phyloP scores from a whole-genome alignment of 345 rosid species.

The Gossypioides kirkii region DNA sequence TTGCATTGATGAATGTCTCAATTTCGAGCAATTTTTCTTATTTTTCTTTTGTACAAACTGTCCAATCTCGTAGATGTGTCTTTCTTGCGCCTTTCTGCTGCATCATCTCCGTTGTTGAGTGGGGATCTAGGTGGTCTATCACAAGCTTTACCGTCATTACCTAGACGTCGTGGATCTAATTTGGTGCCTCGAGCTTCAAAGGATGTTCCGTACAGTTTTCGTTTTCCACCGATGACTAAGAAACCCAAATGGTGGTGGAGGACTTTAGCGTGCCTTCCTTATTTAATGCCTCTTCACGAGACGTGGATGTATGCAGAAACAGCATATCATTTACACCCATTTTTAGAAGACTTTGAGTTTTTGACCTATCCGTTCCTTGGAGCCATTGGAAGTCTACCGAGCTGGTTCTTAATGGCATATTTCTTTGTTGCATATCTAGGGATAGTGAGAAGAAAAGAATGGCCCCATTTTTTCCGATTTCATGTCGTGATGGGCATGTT shows the following conservation, averaged over 20 bases:
- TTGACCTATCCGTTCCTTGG: slow-evolving; percentile 73
- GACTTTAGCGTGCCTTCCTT: slow-evolving; percentile 79
- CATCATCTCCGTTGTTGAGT: slow-evolving; percentile 24
- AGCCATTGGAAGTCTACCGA: slow-evolving; percentile 62
- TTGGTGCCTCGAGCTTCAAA: slow-evolving; percentile 52
- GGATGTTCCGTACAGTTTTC: slow-evolving; percentile 44
- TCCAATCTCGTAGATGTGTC: slow-evolving; percentile 34
- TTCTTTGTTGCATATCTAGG: slow-evolving; percentile 74
- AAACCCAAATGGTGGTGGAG: slow-evolving; percentile 82
- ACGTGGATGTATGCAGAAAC: slow-evolving; percentile 96
- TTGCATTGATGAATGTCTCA: not conserved
- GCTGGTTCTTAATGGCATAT: slow-evolving; percentile 85
- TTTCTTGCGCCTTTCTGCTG: slow-evolving; percentile 40
- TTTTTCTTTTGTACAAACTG: not conserved
- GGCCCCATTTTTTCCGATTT: slow-evolving; percentile 90
- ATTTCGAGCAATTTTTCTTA: not conserved
- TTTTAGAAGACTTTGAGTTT: slow-evolving; percentile 50
- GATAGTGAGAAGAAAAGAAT: slow-evolving; percentile 74
- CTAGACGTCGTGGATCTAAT: slow-evolving; percentile 27
- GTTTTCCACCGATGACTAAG: slow-evolving; percentile 55
- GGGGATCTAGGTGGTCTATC: slow-evolving; percentile 42
- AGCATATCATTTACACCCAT: slow-evolving; percentile 71
- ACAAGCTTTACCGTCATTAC: slow-evolving; percentile 35
- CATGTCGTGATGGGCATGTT: slow-evolving; percentile 89
- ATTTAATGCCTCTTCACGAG: slow-evolving; percentile 89